phyloP scores from a whole-genome alignment of 1,284 basidiomycete species.

The Ganoderma boninense region DNA sequence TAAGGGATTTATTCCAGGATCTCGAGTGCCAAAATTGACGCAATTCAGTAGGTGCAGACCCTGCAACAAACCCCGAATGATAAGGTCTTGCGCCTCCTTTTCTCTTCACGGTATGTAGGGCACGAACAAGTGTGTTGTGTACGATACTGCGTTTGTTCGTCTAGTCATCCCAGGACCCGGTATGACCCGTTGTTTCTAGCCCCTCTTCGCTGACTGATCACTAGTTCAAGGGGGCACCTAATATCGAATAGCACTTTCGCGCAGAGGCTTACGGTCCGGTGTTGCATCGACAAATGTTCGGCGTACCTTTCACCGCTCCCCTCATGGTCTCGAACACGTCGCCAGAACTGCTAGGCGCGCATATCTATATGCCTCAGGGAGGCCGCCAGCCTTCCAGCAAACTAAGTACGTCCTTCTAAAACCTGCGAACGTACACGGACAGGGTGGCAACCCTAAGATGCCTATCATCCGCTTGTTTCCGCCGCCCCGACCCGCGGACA shows the following conservation, averaged over 20 bases:
- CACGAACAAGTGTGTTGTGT: neutral
- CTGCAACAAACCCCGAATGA: neutral
- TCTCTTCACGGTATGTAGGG: neutral
- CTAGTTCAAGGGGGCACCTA: neutral
- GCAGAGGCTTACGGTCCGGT: neutral
- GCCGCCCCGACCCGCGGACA: neutral
- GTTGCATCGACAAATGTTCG: neutral
- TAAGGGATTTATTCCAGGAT: neutral
- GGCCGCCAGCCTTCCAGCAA: neutral
- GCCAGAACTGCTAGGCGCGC: neutral
- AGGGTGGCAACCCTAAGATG: neutral
- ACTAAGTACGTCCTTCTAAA: neutral
- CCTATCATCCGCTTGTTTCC: neutral
- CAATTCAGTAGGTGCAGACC: conserved; percentile 2
- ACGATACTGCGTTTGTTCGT: neutral
- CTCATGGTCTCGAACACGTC: neutral
- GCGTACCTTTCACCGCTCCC: neutral
- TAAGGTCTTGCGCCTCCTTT: neutral
- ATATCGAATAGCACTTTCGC: neutral
- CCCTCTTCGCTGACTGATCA: neutral
- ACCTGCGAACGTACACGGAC: neutral
- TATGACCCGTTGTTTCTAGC: neutral
- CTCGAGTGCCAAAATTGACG: neutral
- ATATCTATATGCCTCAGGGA: neutral
- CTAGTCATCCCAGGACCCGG: neutral